A percentile compares a stretch with the other conserved stretches of the same genome.
Conservation (phyloP, 2,329 filamentous ascomycete genomes). For the Exophiala calicioides region DNA sequence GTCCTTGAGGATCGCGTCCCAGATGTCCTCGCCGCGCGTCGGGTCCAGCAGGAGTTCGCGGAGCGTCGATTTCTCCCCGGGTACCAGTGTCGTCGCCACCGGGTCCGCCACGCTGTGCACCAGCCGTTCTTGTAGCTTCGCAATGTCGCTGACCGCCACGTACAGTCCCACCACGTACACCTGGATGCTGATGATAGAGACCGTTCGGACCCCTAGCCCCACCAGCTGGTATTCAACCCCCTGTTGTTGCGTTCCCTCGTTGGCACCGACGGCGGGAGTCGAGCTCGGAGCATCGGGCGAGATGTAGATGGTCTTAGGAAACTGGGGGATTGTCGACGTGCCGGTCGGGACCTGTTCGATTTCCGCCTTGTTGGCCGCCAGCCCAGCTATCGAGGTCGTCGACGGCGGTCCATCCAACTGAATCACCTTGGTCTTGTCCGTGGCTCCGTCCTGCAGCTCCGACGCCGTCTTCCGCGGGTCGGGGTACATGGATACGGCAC, state of each 20-base stretch:
- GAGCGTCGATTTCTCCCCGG: constrained; percentile 75
- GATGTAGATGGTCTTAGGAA: constrained; percentile 71
- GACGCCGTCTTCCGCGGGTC: constrained; percentile 17
- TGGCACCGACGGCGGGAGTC: constrained; percentile 41
- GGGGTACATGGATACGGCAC: constrained; percentile 35
- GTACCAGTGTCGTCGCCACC: constrained; percentile 77
- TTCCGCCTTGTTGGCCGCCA: constrained; percentile 51
- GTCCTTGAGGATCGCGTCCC: constrained; percentile 68
- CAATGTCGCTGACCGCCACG: constrained; percentile 79
- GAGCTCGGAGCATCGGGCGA: constrained; percentile 45
- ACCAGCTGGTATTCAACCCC: constrained; percentile 79
- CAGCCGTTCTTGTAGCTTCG: constrained; percentile 74
- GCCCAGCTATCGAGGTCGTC: constrained; percentile 37
- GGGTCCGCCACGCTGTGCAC: constrained; percentile 64
- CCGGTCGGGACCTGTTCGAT: constrained; percentile 78
- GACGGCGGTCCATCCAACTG: constrained; percentile 45
- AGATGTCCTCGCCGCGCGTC: constrained; percentile 67
- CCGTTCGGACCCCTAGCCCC: constrained; percentile 82
- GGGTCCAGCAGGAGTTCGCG: constrained; percentile 70
- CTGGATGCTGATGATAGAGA: constrained; percentile 85
- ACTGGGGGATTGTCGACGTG: constrained; percentile 74
- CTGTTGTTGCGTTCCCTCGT: constrained; percentile 44
- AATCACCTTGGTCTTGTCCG: constrained; percentile 30
- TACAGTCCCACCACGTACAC: constrained; percentile 96
- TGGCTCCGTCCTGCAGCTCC: constrained; percentile 13